Evolutionary conservation across 2,329 filamentous ascomycete species (phyloP).

Genomic region (Boeremia exigua): DNA sequence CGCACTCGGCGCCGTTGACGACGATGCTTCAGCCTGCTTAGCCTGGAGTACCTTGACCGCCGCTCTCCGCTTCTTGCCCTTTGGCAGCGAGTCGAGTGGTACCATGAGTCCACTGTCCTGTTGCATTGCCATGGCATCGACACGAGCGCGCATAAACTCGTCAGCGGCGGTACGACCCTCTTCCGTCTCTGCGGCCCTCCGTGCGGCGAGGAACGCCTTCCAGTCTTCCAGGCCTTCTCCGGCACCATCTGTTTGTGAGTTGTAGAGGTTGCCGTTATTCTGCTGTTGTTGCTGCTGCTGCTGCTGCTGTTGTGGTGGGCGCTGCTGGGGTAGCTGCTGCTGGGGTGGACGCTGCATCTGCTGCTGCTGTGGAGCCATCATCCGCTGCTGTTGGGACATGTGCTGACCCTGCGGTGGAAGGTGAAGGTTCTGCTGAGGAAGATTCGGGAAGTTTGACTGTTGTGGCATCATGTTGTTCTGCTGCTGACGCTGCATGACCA

Average conservation of each 20-base stretch:
- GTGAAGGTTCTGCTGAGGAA: slow-evolving; percentile 23
- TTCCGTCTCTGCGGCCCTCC: slow-evolving; percentile 59
- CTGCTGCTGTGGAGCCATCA: slow-evolving; percentile 34
- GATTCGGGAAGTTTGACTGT: slow-evolving; percentile 28
- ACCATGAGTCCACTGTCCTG: slow-evolving; percentile 82
- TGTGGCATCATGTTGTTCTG: slow-evolving; percentile 37
- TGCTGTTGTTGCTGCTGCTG: slow-evolving; percentile 34
- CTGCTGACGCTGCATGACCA: slow-evolving; percentile 50
- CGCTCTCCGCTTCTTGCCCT: slow-evolving; percentile 50
- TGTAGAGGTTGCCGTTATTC: slow-evolving; percentile 40
- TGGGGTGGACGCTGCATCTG: slow-evolving; percentile 31
- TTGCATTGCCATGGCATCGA: slow-evolving; percentile 68
- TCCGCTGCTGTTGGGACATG: slow-evolving; percentile 41
- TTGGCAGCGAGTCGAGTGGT: slow-evolving; percentile 66
- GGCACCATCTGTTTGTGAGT: slow-evolving; percentile 78
- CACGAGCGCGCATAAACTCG: slow-evolving; percentile 70
- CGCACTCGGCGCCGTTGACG: slow-evolving; percentile 12
- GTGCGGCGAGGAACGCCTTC: slow-evolving; percentile 65
- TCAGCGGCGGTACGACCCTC: slow-evolving; percentile 64
- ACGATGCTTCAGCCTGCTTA: slow-evolving; percentile 56
- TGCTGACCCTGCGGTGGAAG: slow-evolving; percentile 32
- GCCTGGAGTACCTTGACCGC: slow-evolving; percentile 55
- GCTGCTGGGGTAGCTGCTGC: slow-evolving; percentile 36
- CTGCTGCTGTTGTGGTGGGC: slow-evolving; percentile 33
- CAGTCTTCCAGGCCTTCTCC: slow-evolving; percentile 65